Conservation (phyloP, 1,284 basidiomycete species). For the Pascua guehoae region DNA sequence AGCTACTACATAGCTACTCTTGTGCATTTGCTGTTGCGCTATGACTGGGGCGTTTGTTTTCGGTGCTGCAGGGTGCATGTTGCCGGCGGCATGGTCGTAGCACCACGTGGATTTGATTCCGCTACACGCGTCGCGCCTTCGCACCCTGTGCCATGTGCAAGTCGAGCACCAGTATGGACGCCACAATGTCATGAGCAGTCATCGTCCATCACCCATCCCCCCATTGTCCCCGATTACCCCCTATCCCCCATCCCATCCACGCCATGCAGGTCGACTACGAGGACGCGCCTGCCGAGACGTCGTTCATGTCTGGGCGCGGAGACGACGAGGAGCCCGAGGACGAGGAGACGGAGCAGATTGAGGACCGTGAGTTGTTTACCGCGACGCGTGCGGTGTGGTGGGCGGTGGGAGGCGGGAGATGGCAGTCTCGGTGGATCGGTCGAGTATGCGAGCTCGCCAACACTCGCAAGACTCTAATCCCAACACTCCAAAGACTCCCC, state of each 20-base stretch:
- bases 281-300: constrained; percentile 5
- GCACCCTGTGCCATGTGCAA: too few relatives aligned
- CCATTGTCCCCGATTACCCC: too few relatives aligned
- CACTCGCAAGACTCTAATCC: too few relatives aligned
- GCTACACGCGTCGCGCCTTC: too few relatives aligned
- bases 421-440: not conserved
- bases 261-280: constrained; percentile 21
- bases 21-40: too few relatives aligned
- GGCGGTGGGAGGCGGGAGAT: not conserved
- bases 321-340: not conserved
- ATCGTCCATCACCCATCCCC: not conserved
- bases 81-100: too few relatives aligned
- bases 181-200: not conserved
- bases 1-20: too few relatives aligned
- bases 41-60: too few relatives aligned
- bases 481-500: too few relatives aligned
- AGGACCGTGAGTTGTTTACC: not conserved
- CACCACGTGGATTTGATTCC: too few relatives aligned
- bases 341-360: constrained; percentile 1
- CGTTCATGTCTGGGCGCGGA: not conserved
- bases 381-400: not conserved
- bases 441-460: not conserved
- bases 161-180: too few relatives aligned
- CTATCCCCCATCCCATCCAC: not conserved
- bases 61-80: too few relatives aligned